Evolutionary conservation across 169 alveolate genomes (phyloP).

Genomic region (Babesia bigemina): DNA sequence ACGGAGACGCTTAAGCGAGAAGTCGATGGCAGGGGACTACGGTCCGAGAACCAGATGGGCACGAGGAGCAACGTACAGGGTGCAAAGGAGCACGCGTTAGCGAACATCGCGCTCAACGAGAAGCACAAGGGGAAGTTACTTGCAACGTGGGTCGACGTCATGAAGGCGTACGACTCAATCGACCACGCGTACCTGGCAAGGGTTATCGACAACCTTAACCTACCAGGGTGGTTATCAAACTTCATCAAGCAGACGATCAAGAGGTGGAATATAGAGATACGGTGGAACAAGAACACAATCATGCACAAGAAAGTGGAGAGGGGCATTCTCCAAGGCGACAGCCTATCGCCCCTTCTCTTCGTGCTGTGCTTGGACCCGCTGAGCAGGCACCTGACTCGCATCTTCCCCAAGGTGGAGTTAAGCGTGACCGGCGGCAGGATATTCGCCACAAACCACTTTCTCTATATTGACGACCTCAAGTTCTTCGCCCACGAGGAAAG

Average conservation of each 20-base stretch:
- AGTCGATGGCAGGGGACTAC: neutral
- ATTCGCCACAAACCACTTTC: neutral
- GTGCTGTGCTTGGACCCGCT: neutral
- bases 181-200: neutral
- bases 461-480: conserved; percentile 10
- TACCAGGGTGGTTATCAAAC: neutral
- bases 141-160: conserved; percentile 6
- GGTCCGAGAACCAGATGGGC: too few relatives aligned
- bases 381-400: neutral
- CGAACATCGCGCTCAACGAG: conserved; percentile 6
- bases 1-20: conserved; percentile 1
- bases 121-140: neutral
- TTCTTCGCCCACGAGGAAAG: neutral
- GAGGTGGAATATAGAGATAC: neutral
- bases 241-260: neutral
- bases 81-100: conserved; percentile 9
- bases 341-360: conserved; percentile 16
- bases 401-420: neutral
- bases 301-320: neutral
- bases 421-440: neutral
- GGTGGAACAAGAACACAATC: neutral
- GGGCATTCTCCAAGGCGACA: conserved; percentile 9
- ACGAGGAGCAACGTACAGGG: neutral
- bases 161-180: conserved; percentile 14
- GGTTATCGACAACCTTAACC: neutral